Base-by-base conservation (phyloP, 2,329 filamentous ascomycete species). In the Cercospora citrullina region DNA sequence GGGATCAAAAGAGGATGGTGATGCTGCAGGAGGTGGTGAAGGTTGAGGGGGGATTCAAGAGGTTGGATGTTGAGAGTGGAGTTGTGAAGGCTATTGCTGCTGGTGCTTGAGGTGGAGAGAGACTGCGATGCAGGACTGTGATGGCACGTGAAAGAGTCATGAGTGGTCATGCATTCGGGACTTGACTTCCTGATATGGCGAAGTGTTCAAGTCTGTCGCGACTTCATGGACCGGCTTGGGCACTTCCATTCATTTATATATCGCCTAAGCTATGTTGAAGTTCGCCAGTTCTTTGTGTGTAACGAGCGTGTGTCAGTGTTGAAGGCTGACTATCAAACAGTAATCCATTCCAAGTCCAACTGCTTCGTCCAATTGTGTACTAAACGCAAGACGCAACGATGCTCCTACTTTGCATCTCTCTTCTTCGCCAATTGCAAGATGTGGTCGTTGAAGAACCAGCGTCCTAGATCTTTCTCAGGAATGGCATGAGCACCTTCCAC, bases 1-100 rank as follows among this genome's bases (percentile, higher is more conserved):
- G 88, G 10, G 90, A 93, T 74, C 90, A 93, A 86, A 91, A 90
- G 86, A 84, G 85, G 45, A 93, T 93, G 88, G 87, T 84, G 3
- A 83, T 84, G 73, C 80, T 93, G 74, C 91, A 93, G 83, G 84
- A 89, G 79, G 83, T 87, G 65, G 86, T 93, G 70, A 88, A 89
- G 60, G 79, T 79, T 51, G 80, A 85, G 48, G 91, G 91, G 53
- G 90, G 91, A 2, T 93, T 89, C 79, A 83, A 82, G 63, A 80
- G 87, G 55, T 79, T 88, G 58, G 75, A 75, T 64, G 73, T 73
- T 6, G 61, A 69, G 64, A 68, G 72, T 6, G 45, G 48, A 4
- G 48, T 16, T 26, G 48, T 53, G 4, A 23, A 26, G 45, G 55
- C 71, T 59, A 66, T 66, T 28, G 59, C 61, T 53, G 69, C 69